These are phyloP conservation scores for Starmerella floris DNA, from an alignment of 805 yeast genomes.

Conservation along the genomic window DNA sequence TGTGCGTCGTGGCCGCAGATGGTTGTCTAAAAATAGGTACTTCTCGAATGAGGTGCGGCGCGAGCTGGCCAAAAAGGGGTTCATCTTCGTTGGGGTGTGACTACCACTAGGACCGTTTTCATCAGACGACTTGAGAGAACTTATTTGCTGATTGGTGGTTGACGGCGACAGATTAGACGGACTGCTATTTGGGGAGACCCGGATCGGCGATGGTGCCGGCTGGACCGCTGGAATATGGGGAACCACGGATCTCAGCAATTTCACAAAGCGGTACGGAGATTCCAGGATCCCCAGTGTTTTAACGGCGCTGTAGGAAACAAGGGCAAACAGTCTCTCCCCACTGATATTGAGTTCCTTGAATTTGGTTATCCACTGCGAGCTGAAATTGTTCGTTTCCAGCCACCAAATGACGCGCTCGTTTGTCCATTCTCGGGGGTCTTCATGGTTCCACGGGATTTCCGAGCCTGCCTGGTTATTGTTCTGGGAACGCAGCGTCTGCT, in stretches of 20 bases:
- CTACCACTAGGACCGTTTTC: not conserved
- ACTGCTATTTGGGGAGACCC: not conserved
- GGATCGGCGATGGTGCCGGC: not conserved
- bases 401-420: constrained; percentile 51
- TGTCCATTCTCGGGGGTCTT: constrained; percentile 44
- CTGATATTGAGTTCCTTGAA: constrained; percentile 45
- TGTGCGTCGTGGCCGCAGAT: constrained; percentile 26
- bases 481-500: constrained; percentile 5
- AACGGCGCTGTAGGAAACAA: constrained; percentile 57
- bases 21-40: constrained; percentile 18
- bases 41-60: constrained; percentile 20
- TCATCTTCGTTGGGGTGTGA: not conserved
- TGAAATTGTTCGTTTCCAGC: constrained; percentile 57
- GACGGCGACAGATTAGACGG: not conserved
- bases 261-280: constrained; percentile 46
- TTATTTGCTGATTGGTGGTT: not conserved
- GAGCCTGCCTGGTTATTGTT: not conserved
- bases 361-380: constrained; percentile 57
- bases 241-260: constrained; percentile 34
- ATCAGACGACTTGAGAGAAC: too few relatives aligned
- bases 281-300: constrained; percentile 31
- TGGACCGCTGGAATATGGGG: constrained; percentile 9
- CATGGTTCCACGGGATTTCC: constrained; percentile 12
- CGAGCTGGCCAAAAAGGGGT: constrained; percentile 12
- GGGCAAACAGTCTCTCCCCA: constrained; percentile 50